Conservation (phyloP, 345 rosid genomes). For the Aurinia saxatilis region DNA sequence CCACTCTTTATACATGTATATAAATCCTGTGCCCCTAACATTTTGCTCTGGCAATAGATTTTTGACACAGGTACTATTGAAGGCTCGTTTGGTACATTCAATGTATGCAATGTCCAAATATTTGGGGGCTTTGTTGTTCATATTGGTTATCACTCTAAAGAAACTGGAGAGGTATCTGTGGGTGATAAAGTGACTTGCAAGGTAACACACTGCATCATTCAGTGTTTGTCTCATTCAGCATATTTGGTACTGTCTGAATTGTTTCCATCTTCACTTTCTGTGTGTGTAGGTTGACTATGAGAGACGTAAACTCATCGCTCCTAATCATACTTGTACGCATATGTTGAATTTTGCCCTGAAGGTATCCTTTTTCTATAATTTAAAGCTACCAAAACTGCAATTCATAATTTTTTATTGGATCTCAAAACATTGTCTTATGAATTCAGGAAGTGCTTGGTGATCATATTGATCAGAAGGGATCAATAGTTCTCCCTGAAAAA, state of each 20-base stretch:
- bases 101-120: conserved; percentile 78
- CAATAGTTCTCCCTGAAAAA: conserved; percentile 95
- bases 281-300: conserved; percentile 78
- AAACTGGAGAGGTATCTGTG: conserved; percentile 38
- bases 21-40: background rate
- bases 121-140: conserved; percentile 93
- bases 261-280: background rate
- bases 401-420: background rate
- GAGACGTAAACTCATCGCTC: conserved; percentile 84
- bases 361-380: conserved; percentile 33
- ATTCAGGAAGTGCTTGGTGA: conserved; percentile 85
- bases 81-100: conserved; percentile 68
- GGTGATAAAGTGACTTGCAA: conserved; percentile 77
- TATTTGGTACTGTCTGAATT: background rate
- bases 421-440: conserved; percentile 7
- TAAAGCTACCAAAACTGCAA: background rate
- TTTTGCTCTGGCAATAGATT: conserved; percentile 45
- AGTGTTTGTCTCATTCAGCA: background rate
- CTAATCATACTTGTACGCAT: conserved; percentile 95
- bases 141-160: conserved; percentile 56
- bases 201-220: conserved; percentile 34
- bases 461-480: conserved; percentile 98
- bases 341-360: conserved; percentile 95
- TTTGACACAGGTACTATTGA: conserved; percentile 74
- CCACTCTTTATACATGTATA: background rate